Percentiles rank a stretch among this genome's conserved stretches.
Conservation (phyloP, 2,329 filamentous ascomycete genomes). For the Calonectria pteridis region DNA sequence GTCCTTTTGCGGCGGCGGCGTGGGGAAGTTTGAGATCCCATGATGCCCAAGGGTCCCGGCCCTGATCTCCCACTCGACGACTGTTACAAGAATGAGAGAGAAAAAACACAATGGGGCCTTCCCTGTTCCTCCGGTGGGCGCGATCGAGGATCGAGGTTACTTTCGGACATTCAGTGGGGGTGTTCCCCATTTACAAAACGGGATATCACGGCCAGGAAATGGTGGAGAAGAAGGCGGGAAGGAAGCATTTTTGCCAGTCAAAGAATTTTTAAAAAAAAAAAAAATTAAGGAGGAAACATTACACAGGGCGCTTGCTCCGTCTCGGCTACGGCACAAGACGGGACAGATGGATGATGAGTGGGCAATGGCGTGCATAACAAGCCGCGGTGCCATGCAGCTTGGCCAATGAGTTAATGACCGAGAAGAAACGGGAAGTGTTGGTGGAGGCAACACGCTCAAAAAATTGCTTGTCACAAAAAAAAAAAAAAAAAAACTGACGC, state of each 20-base stretch:
- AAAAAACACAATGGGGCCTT: neutral
- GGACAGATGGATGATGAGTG: conserved; percentile 2
- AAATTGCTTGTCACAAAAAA: neutral
- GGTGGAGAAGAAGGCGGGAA: conserved; percentile 9
- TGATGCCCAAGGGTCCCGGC: conserved; percentile 11
- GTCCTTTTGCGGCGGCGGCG: neutral
- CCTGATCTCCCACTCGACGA: conserved; percentile 4
- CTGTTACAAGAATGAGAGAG: neutral
- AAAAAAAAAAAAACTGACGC: neutral
- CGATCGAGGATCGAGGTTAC: neutral
- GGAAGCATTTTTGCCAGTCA: neutral
- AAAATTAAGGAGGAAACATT: neutral
- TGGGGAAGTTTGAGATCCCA: conserved; percentile 3
- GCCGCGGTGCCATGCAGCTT: conserved; percentile 7
- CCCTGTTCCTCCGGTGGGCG: neutral
- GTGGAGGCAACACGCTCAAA: neutral
- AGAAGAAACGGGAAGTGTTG: neutral
- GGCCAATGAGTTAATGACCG: neutral
- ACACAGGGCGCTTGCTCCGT: neutral
- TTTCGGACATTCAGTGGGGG: neutral
- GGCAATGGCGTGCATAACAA: conserved; percentile 12
- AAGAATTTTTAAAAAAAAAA: too few relatives aligned
- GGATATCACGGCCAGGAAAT: neutral
- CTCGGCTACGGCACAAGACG: conserved; percentile 15
- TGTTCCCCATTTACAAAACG: neutral